Evolutionary conservation across 225 moss, liverwort and hornwort genomes (phyloP).

Genomic region (Rhytidiadelphus loreus): DNA sequence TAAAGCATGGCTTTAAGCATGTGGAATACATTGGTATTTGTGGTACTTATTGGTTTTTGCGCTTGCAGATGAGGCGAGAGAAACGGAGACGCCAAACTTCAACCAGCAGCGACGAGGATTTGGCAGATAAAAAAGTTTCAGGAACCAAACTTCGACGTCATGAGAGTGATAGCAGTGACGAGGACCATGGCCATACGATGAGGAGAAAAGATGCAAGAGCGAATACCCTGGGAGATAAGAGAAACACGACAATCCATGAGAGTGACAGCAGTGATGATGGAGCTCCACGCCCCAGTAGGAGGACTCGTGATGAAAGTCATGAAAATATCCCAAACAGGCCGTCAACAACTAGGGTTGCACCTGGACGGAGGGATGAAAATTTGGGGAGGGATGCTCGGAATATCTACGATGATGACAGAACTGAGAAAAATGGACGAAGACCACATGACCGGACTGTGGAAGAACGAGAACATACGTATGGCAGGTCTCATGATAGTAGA

Average conservation of each 20-base stretch:
- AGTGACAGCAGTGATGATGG: conserved; percentile 5
- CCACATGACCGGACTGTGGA: background rate
- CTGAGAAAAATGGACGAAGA: conserved; percentile 13
- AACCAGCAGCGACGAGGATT: conserved; percentile 20
- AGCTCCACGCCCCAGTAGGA: conserved; percentile 1
- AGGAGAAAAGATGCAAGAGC: conserved; percentile 2
- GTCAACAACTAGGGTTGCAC: conserved; percentile 1
- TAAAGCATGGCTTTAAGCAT: background rate
- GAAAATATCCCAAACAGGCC: conserved; percentile 7
- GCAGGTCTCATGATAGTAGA: conserved; percentile 3
- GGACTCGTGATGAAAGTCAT: background rate
- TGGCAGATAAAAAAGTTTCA: background rate
- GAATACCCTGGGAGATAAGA: background rate
- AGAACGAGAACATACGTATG: conserved; percentile 12
- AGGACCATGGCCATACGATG: background rate
- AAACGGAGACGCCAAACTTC: conserved; percentile 29
- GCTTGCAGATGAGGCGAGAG: conserved; percentile 25
- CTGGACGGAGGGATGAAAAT: conserved; percentile 2
- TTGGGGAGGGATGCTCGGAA: background rate
- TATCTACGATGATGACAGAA: background rate
- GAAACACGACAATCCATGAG: background rate
- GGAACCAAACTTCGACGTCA: conserved; percentile 3
- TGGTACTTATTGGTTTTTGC: background rate
- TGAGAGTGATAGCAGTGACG: conserved; percentile 27
- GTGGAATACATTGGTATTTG: background rate